Evolutionary conservation across 2,329 filamentous ascomycete genomes (phyloP), one percentile per base, ranked within the genome.

Genomic region (Calonectria pauciramosa): DNA sequence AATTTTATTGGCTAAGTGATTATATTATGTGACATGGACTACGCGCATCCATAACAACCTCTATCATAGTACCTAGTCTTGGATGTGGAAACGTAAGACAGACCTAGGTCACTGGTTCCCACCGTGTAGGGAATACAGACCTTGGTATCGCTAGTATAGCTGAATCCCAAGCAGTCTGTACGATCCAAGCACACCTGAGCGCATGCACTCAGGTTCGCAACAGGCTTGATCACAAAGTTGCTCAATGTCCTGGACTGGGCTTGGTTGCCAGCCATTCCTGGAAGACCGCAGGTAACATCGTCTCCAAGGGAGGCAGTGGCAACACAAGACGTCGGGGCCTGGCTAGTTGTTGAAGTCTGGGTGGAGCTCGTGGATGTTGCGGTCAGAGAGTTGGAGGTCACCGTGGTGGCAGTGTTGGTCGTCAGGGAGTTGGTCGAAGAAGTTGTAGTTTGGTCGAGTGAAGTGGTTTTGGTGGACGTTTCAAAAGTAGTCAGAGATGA

Each of bases 231-330:
- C n/a, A 69, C 26, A 26, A 69, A 78, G 44, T 75, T 68, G 1
- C 67, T 47, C 0, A 78, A 63, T 5, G 64, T 70, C 36, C 64
- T 64, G 2, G 70, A 76, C 30, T 79, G 77, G 0, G 63, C 72
- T 14, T 78, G 74, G 41, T 79, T 72, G 2, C 72, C 76, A 6
- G 68, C 76, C 16, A 70, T 47, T 3, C 77, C 77, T 1, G 77
- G 75, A 0, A 78, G 30, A 9, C 78, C 77, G 14, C 78, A 79
- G 2, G 70, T 77, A 30, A 76, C 72, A 5, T 71, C 69, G n/a
- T 77, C 76, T 7, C 49, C 63, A 0, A 79, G 49, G 30, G 60
- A 75, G 4, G 76, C 76, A 1, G 49, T 70, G 6, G 76, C 52
- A 16, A 70, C 51, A 30, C 77, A 79, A 41, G 44, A 47, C 13